Evolutionary conservation across 176 grass and related monocot species (phyloP), one percentile per base, ranked within the genome.

Genomic region (Eragrostis curvula): DNA sequence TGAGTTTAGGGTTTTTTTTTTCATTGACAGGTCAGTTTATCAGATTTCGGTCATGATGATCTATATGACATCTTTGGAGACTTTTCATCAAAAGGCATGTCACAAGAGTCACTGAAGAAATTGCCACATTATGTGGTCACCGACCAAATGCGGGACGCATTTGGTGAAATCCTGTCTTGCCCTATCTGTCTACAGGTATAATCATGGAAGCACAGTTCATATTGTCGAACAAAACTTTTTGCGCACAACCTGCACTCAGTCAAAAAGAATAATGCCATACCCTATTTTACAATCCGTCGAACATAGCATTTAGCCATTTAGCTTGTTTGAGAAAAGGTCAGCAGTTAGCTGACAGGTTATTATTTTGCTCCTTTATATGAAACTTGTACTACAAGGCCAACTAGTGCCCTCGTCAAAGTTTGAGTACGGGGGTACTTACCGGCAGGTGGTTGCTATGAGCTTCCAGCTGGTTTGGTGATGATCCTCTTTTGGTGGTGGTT

Each of bases 141-240:
- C 70, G 80, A 97, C 48, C 86, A 89, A 58, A 75, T 56, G 18
- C 75, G 58, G 48, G 84, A 81, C 49, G 71, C 71, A 13, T 77
- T 75, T 59, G 88, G 86, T 43, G 91, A 97, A 70, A 71, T 83
- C 77, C 46, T 86, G 78, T 81, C 87, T 25, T 97, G 94, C 68
- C 71, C 88, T 29, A 91, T 97, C 65, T 97, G 94, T 79, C 80
- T 97, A 83, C 94, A 97, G 94, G 94, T 93, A 91, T 14, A 58
- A 17, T 12, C 73, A 67, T 29, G 49, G 30, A 47, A 32, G 68
- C 2, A 21, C 7, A 11, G 5, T 66, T 68, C 21, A n/a, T 72
- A 20, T 48, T 78, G 9, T 78, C 1, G 20, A n/a, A 9, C 3
- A 13, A 43, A 75, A 36, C 9, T 6, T 27, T 12, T 74, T 8